Conservation (phyloP, 306 rosid species). For the Lablab purpureus region DNA sequence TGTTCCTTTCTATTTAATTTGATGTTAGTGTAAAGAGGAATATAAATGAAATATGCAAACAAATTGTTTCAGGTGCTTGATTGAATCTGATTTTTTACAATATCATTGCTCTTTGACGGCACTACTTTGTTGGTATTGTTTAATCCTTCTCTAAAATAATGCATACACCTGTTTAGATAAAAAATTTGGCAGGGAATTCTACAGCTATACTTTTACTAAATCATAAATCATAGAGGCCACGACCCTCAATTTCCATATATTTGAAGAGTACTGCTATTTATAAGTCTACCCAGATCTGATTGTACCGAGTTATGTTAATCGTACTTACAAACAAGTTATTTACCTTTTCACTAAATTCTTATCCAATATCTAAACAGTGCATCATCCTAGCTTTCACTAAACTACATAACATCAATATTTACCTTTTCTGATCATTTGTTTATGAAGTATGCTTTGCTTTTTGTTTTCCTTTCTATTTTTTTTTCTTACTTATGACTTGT, state of each 20-base stretch:
- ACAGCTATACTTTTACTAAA: slow-evolving; percentile 3
- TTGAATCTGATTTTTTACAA: slow-evolving; percentile 21
- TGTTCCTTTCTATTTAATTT: not conserved
- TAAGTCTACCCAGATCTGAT: no score
- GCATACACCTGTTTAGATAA: slow-evolving; percentile 3
- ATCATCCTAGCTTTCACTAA: not conserved
- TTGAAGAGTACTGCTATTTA: no score
- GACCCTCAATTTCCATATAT: no score
- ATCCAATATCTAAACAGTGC: not conserved
- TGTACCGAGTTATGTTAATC: not conserved
- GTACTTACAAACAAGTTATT: not conserved
- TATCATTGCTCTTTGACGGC: slow-evolving; percentile 15
- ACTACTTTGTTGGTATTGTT: slow-evolving; percentile 34
- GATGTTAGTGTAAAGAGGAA: slow-evolving; percentile 2
- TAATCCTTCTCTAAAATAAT: not conserved
- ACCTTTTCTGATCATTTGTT: slow-evolving; percentile 4
- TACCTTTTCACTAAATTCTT: slow-evolving; percentile 4
- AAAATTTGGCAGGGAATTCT: slow-evolving; percentile 4
- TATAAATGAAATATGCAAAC: not conserved
- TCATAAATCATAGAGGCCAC: not conserved
- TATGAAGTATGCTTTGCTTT: not conserved
- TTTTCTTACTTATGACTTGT: not conserved
- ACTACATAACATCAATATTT: not conserved
- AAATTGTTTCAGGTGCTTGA: not conserved
- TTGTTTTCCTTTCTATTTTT: not conserved